Evolutionary conservation across 177 flowering plant genomes (phyloP).

Genomic region (Vitis hybrid): DNA sequence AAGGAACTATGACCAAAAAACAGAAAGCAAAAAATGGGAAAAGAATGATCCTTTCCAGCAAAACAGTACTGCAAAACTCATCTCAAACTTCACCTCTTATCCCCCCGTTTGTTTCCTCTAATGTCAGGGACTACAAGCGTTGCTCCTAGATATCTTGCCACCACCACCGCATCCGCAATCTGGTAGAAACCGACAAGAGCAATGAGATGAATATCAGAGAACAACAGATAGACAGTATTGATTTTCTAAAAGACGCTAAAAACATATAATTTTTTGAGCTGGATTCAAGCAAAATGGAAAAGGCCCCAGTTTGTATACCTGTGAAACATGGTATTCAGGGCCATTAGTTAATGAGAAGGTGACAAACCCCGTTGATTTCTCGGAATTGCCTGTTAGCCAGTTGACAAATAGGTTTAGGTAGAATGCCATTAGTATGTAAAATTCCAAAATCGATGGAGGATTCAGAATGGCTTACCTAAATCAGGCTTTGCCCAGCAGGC

Average conservation of each 20-base stretch:
- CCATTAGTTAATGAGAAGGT: conserved; percentile 85
- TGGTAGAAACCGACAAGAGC: conserved; percentile 23
- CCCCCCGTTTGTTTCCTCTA: conserved; percentile 74
- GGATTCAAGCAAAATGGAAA: neutral
- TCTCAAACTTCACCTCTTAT: conserved; percentile 44
- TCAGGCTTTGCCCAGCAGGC: conserved; percentile 70
- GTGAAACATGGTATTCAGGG: conserved; percentile 90
- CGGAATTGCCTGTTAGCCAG: conserved; percentile 41
- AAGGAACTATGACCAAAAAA: neutral
- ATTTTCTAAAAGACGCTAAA: neutral
- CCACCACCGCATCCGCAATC: conserved; percentile 89
- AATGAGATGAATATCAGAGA: neutral
- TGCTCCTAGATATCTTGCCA: conserved; percentile 81
- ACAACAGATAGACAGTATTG: neutral
- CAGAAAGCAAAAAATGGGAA: neutral
- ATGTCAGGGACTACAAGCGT: conserved; percentile 94
- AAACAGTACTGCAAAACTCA: neutral
- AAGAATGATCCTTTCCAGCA: neutral
- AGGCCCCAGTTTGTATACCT: conserved; percentile 41
- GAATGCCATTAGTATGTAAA: neutral
- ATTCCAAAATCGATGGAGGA: too few species aligned
- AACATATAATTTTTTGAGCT: neutral
- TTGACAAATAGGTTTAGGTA: neutral
- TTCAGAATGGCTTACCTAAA: conserved; percentile 37
- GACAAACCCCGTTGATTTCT: conserved; percentile 60